Evolutionary conservation across 2,329 filamentous ascomycete genomes (phyloP), one percentile per base, ranked within the genome.

Genomic region (Aspergillaceae sp.): DNA sequence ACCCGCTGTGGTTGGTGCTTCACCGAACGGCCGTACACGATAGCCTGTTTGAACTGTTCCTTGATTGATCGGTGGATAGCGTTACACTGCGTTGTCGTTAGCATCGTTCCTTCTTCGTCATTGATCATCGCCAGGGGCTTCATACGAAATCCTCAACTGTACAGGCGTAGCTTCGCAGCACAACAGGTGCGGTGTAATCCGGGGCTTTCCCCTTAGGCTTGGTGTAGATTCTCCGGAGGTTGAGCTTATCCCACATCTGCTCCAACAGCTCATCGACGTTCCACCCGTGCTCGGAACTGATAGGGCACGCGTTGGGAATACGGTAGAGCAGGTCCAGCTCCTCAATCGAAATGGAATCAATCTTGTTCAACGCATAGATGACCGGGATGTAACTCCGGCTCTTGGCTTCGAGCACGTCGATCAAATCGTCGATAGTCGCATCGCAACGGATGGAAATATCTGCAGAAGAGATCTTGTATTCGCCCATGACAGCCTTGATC

Each of bases 1-100:
- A 97, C 92, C 61, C 90, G 82, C 72, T 98, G 92, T 54, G 92
- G 92, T 72, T 97, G 92, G 73, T 98, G 92, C 77, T 97, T 97
- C 57, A 97, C 91, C 46, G 90, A 96, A 67, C 91, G 92, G 57
- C 92, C 92, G 68, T 97, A 98, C 37, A 98, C 92, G 63, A 98
- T 84, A 45, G 92, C 92, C 51, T 84, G 81, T 71, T 91, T 94
- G 77, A 98, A 98, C 58, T 95, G 84, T 59, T 98, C 92, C 47
- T 92, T 78, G 64, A 98, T 97, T 47, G 82, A 94, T 66, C 92
- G 88, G 72, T 98, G 92, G 65, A 98, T 98, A 56, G 87, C 80
- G 72, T 96, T 95, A 72, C 92, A 98, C 89, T 95, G 62, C 46
- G 10, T 19, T 48, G 37, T 45, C 27, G 60, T 74, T 62, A 74